A percentile compares a stretch with the other conserved stretches of the same genome.
Evolutionary conservation across 164 flowering plant genomes (phyloP).

Genomic region (Kalanchoe fedtschenkoi): DNA sequence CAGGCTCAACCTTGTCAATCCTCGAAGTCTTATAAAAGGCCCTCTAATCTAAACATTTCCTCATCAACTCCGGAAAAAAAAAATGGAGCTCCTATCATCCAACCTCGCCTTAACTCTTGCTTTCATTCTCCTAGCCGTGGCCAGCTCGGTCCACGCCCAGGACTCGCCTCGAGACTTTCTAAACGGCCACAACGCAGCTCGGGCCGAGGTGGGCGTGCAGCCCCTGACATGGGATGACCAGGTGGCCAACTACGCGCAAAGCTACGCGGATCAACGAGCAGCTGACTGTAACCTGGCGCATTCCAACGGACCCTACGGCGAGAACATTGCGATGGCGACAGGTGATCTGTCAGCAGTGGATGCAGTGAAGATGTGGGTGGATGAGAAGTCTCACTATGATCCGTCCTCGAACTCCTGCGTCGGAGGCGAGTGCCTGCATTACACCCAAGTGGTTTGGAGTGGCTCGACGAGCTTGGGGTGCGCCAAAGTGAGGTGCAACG

Average conservation of each 20-base stretch:
- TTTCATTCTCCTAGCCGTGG: neutral
- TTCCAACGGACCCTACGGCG: constrained; percentile 26
- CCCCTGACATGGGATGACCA: constrained; percentile 20
- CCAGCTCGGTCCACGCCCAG: constrained; percentile 11
- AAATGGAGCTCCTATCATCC: neutral
- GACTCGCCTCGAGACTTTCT: constrained; percentile 20
- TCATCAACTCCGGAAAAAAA: neutral
- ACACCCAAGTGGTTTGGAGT: constrained; percentile 36
- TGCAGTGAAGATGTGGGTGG: constrained; percentile 22
- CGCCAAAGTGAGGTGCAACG: constrained; percentile 26
- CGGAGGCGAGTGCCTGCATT: constrained; percentile 28
- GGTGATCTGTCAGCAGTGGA: constrained; percentile 11
- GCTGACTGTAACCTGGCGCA: constrained; percentile 16
- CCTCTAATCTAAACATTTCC: neutral
- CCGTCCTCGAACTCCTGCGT: constrained; percentile 17
- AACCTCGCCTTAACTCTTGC: neutral
- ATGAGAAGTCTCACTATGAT: constrained; percentile 19
- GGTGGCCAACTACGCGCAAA: constrained; percentile 17
- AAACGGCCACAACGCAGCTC: constrained; percentile 30
- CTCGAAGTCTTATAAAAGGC: neutral
- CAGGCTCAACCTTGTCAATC: neutral
- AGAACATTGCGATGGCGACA: constrained; percentile 20
- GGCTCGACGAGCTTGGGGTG: constrained; percentile 25
- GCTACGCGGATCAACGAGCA: constrained; percentile 10
- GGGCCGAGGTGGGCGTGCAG: constrained; percentile 27